Evolutionary conservation across 2,329 filamentous ascomycete genomes (phyloP), one percentile per base, ranked within the genome.

Genomic region (Ophiostoma fasciatum): DNA sequence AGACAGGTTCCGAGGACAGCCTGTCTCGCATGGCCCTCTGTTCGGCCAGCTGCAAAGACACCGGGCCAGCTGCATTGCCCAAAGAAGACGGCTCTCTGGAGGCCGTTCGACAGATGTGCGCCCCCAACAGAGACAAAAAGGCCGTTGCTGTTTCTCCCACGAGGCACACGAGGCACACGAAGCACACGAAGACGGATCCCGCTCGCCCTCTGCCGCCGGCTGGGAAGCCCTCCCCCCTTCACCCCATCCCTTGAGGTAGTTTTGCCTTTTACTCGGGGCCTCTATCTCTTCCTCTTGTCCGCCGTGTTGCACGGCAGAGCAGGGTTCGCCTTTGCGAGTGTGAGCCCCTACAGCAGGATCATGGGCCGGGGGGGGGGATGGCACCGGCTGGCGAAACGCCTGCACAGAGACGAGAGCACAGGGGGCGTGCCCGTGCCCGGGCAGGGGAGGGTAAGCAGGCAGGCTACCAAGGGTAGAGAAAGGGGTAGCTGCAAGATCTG

Each of bases 401-500:
- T n/a, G n/a, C 20, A 30, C 32, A 25, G n/a, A 22, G 28, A 13
- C 20, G 20, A 23, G 28, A 14, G 12, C 17, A 31, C 9, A 31
- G n/a, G 15, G 8, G 12, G 27, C n/a, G n/a, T n/a, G n/a, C n/a
- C n/a, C n/a, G n/a, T n/a, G n/a, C n/a, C n/a, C n/a, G n/a, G n/a
- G n/a, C n/a, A 26, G 23, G n/a, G 4, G 23, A 9, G 23, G 9
- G 11, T 15, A 5, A 33, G 11, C 25, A 25, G 13, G n/a, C 4
- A 22, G 12, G 7, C 10, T 29, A 19, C 20, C 26, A 32, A 30
- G 20, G 12, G 10, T 5, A 3, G 14, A 22, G 10, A n/a, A 29
- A 31, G 22, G 10, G 27, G 21, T 10, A 25, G 18, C 35, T 34
- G 43, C 38, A 26, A 47, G 40, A 47, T 46, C 44, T 46, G 31